phyloP scores from a whole-genome alignment of 169 alveolate genomes.

The Perkinsus olseni region DNA sequence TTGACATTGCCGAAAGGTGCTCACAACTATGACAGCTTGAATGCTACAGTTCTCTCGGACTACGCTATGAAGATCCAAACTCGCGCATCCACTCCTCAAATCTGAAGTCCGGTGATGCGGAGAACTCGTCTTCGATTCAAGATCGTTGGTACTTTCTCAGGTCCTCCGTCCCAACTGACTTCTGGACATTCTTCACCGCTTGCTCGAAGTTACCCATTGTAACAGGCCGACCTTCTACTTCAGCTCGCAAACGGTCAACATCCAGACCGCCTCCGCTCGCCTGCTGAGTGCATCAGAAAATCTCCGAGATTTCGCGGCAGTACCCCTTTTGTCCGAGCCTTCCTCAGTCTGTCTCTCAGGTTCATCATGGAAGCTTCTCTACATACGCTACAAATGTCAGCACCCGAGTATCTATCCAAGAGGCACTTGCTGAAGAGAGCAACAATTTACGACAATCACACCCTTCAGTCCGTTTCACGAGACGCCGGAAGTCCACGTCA shows the following conservation, averaged over 20 bases:
- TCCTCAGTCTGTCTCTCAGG: conserved; percentile 54
- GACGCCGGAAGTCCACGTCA: conserved; percentile 53
- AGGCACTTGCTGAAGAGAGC: background rate
- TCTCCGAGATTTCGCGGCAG: background rate
- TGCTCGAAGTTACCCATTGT: background rate
- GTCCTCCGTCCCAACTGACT: background rate
- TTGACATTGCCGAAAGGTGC: background rate
- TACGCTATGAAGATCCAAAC: background rate
- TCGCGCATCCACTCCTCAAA: background rate
- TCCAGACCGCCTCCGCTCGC: background rate
- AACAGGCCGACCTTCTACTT: background rate
- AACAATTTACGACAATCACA: background rate
- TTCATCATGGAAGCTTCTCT: conserved; percentile 82
- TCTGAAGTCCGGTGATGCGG: background rate
- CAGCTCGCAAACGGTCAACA: background rate
- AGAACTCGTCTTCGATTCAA: background rate
- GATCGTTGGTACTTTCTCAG: background rate
- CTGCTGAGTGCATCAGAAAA: background rate
- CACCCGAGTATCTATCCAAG: conserved; percentile 53
- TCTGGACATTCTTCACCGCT: background rate
- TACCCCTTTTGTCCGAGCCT: background rate
- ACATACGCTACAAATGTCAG: conserved; percentile 71
- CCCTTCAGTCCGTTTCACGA: conserved; percentile 61
- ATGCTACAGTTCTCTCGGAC: background rate
- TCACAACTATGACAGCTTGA: background rate